Percentiles rank a stretch among this genome's conserved stretches.
phyloP scores from a whole-genome alignment of 108 stramenopile genomes.

The Bacterosira constricta region DNA sequence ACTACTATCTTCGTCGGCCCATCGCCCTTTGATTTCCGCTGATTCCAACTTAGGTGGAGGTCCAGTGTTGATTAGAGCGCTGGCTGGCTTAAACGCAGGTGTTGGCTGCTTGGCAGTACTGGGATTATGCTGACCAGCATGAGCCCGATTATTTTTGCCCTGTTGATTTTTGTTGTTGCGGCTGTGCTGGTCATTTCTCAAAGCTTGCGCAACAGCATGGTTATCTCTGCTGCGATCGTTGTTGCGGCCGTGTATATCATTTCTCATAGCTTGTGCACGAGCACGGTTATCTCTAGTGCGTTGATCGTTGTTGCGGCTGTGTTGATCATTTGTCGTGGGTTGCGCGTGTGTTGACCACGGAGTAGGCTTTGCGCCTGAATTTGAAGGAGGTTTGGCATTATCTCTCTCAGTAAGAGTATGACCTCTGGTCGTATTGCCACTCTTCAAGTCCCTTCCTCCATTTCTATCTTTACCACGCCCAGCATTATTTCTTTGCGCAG shows the following conservation, averaged over 20 bases:
- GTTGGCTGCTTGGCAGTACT: too few relatives aligned
- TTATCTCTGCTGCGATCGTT: too few relatives aligned
- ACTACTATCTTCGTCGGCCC: constrained; percentile 30
- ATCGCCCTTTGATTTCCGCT: constrained; percentile 14
- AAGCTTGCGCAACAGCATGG: too few relatives aligned
- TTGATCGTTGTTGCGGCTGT: neutral
- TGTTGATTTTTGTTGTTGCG: neutral
- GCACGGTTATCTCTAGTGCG: too few relatives aligned
- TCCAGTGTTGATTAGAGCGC: too few relatives aligned
- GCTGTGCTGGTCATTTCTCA: neutral
- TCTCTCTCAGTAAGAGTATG: neutral
- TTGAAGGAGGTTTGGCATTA: neutral
- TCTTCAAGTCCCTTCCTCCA: neutral
- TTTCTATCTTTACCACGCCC: neutral
- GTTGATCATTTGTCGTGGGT: neutral
- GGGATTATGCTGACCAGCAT: too few relatives aligned
- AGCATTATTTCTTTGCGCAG: neutral
- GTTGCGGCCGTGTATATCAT: too few relatives aligned
- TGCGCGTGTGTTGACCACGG: constrained; percentile 7
- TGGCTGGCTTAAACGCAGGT: too few relatives aligned
- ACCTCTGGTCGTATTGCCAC: neutral
- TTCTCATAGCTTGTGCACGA: too few relatives aligned
- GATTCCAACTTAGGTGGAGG: constrained; percentile 15
- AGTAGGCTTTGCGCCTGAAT: constrained; percentile 4
- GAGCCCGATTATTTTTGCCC: too few relatives aligned